Conservation (phyloP, 2,329 filamentous ascomycete genomes). For the Bipolaris zeicola region DNA sequence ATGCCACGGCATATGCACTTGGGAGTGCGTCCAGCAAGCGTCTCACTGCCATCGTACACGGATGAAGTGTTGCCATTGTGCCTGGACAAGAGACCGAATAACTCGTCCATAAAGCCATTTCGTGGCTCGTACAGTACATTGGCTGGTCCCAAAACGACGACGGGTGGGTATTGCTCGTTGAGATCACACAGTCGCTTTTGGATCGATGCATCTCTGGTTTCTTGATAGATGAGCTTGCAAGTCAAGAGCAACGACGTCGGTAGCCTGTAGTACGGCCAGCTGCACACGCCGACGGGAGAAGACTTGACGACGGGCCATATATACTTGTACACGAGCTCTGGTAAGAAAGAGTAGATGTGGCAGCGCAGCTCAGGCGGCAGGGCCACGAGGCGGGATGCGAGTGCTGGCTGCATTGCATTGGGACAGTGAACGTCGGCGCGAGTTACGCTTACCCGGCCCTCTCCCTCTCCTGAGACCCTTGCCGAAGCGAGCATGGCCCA, state of each 20-base stretch:
- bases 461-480: conserved; percentile 5
- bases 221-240: not conserved
- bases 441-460: too few species aligned
- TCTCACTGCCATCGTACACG: not conserved
- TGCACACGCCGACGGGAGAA: not conserved
- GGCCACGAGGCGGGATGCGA: not conserved
- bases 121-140: not conserved
- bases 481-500: conserved; percentile 6
- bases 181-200: not conserved
- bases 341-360: not conserved
- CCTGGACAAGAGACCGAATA: not conserved
- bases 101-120: not conserved
- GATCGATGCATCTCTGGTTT: not conserved
- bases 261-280: not conserved
- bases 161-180: not conserved
- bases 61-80: not conserved
- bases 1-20: not conserved
- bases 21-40: not conserved
- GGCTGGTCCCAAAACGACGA: not conserved
- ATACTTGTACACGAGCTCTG: not conserved
- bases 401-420: not conserved
- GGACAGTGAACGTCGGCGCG: not conserved
- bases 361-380: not conserved
- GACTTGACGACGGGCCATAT: not conserved
- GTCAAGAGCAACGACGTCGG: not conserved